Conservation (phyloP, 2,329 filamentous ascomycete genomes). For the Sporothrix mexicana region DNA sequence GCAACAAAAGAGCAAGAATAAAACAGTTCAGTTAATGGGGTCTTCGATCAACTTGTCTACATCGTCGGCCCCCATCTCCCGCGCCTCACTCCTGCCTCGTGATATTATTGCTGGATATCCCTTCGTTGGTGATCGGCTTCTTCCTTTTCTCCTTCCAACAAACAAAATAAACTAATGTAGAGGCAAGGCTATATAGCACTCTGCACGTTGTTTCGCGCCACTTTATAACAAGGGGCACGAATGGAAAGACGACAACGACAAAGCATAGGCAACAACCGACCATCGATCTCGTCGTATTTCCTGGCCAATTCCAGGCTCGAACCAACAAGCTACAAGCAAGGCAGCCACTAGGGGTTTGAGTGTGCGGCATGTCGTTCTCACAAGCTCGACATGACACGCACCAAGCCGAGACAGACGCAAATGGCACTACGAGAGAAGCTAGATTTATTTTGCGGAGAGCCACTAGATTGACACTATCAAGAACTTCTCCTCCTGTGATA, state of each 20-base stretch:
- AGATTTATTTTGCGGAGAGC: background rate
- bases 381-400: background rate
- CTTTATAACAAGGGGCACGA: background rate
- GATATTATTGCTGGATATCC: background rate
- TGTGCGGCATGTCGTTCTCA: too few relatives aligned
- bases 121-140: background rate
- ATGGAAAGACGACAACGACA: background rate
- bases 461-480: background rate
- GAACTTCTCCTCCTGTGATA: background rate
- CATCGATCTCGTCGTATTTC: too few relatives aligned
- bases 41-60: background rate
- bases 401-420: slow-evolving; percentile 5
- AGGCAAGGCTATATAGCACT: too few relatives aligned
- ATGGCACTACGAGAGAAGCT: background rate
- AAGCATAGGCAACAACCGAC: background rate
- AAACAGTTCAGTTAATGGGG: background rate
- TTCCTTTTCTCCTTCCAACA: slow-evolving; percentile 5
- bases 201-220: background rate
- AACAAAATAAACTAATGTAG: background rate
- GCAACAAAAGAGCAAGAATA: background rate
- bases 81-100: background rate
- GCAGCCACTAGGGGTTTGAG: too few relatives aligned
- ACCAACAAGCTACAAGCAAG: background rate
- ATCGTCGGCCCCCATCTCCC: background rate
- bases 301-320: background rate